Evolutionary conservation across 768 basidiomycete genomes (phyloP), one percentile per base, ranked within the genome.

Genomic region (Mrakia hoshinonis): DNA sequence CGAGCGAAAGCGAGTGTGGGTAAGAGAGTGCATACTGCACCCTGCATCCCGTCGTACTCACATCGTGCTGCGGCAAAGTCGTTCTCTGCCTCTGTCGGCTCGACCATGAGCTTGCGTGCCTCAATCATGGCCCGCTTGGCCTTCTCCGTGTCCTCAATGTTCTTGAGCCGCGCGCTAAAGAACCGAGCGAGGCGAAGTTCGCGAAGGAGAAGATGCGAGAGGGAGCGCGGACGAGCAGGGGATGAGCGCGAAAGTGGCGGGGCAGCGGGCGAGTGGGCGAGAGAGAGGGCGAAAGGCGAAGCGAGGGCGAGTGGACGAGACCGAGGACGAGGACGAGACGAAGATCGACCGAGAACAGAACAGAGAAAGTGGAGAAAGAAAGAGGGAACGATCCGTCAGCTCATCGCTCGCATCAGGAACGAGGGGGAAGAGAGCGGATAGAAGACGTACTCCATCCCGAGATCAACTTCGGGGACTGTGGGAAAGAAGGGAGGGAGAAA

Each of bases 111-210:
- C 54, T 38, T 73, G 69, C 85, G 84, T 71, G 85, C 87, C 74
- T 92, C 91, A 1, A 86, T 87, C 29, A 93, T 89, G 13, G 85
- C 83, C 0, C 92, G 85, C 79, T 97, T 98, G 0, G 95, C 95
- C 75, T 91, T 95, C 78, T 98, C 96, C 0, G 95, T 99, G 64
- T 93, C 92, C 77, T 96, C 93, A 68, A 99, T 99, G 77, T 97
- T 99, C 81, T 89, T 87, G 68, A 99, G 82, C 22, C 94, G 88
- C 22, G 88, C 83, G 74, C 94, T 98, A 64, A 1, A 22, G n/a
- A 39, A 43, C 10, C 6, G 24, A 47, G 3, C 24, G 15, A 26
- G 43, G 43, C 13, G 11, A 64, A 43, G 24, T 31, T 4, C 4
- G 61, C 7, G 24, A 60, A 6, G 65, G 26, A 12, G 55, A 52